These are phyloP conservation scores for Trametes meyenii DNA, from an alignment of 768 basidiomycete genomes.

Conservation along the genomic window DNA sequence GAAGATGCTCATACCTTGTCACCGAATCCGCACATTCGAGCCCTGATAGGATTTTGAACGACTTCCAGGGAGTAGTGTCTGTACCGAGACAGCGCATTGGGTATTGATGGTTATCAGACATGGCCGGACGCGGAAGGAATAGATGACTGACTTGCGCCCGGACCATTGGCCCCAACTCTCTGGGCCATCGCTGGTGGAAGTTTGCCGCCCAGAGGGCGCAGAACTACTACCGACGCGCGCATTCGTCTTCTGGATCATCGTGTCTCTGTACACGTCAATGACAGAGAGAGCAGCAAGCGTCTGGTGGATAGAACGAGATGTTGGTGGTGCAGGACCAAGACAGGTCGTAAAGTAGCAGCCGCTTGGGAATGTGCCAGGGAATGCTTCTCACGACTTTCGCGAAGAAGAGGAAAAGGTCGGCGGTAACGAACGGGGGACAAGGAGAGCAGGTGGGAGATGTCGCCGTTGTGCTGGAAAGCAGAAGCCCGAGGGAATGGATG, in stretches of 20 bases:
- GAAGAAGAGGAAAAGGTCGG: constrained; percentile 8
- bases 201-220: constrained; percentile 27
- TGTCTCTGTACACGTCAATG: neutral
- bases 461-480: constrained; percentile 20
- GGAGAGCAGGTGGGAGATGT: constrained; percentile 20
- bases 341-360: constrained; percentile 20
- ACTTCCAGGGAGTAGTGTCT: constrained; percentile 86
- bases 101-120: constrained; percentile 5
- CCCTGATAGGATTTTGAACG: constrained; percentile 86
- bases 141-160: constrained; percentile 55
- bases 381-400: constrained; percentile 22
- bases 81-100: constrained; percentile 15
- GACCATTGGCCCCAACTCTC: constrained; percentile 76
- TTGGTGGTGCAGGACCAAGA: constrained; percentile 13
- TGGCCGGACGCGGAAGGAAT: neutral
- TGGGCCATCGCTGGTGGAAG: constrained; percentile 41
- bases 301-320: constrained; percentile 11
- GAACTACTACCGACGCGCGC: constrained; percentile 42
- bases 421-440: constrained; percentile 1
- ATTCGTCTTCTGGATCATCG: constrained; percentile 72
- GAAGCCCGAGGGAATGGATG: constrained; percentile 19
- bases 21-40: constrained; percentile 95
- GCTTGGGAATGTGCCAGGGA: constrained; percentile 22
- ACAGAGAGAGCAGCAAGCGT: constrained; percentile 12
- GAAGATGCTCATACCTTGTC: constrained; percentile 69